Percentiles rank a stretch among this genome's conserved stretches.
phyloP scores from a whole-genome alignment of 2,329 filamentous ascomycete species.

The Aspergillus chevalieri region DNA sequence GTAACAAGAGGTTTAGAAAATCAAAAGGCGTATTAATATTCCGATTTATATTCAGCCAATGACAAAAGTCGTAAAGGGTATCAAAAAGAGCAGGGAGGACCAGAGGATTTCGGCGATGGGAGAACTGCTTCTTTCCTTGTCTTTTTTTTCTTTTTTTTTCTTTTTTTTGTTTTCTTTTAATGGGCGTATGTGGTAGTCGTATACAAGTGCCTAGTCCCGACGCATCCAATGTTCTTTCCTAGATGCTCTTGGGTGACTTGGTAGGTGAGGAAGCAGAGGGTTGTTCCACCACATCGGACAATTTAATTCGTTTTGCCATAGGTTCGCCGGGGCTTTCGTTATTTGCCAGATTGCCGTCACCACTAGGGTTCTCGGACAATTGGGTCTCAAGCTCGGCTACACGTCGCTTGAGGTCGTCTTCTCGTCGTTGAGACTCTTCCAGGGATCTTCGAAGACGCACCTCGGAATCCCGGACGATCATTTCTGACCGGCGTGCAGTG shows the following conservation, averaged over 20 bases:
- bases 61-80: slow-evolving; percentile 33
- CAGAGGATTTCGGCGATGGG: slow-evolving; percentile 19
- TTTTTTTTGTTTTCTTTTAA: not conserved
- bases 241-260: slow-evolving; percentile 32
- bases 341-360: slow-evolving; percentile 9
- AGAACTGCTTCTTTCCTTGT: not conserved
- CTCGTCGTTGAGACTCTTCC: slow-evolving; percentile 70
- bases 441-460: slow-evolving; percentile 56
- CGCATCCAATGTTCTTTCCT: slow-evolving; percentile 4
- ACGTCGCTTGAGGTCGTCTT: slow-evolving; percentile 74
- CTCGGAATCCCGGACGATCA: slow-evolving; percentile 50
- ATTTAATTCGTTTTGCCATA: slow-evolving; percentile 50
- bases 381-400: slow-evolving; percentile 69
- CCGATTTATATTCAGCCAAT: slow-evolving; percentile 27
- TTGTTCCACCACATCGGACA: slow-evolving; percentile 50
- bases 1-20: not conserved
- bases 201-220: slow-evolving; percentile 1
- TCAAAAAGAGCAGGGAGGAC: slow-evolving; percentile 30
- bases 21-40: slow-evolving; percentile 4
- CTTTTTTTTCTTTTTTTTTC: not conserved
- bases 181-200: not conserved
- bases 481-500: slow-evolving; percentile 56
- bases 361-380: slow-evolving; percentile 29
- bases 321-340: slow-evolving; percentile 38
- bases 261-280: slow-evolving; percentile 21